Conservation (phyloP, 768 basidiomycete species). For the Russula vinacea region DNA sequence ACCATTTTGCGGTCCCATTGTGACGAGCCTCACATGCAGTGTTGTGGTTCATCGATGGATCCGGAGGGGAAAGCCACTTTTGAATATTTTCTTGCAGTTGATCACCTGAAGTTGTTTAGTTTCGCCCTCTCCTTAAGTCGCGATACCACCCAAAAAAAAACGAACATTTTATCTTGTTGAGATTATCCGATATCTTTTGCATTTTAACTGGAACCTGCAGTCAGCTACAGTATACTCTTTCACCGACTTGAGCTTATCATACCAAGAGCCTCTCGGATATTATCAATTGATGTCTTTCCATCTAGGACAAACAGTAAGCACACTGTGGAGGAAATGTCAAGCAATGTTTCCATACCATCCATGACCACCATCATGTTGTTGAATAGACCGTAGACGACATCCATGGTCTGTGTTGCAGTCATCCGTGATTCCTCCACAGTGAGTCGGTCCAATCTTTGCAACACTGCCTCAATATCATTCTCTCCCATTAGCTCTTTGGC, state of each 20-base stretch:
- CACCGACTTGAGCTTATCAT: not conserved
- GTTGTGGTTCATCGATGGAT: no score
- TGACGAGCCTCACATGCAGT: no score
- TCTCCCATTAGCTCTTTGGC: no score
- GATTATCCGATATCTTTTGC: not conserved
- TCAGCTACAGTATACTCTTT: not conserved
- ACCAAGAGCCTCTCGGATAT: not conserved
- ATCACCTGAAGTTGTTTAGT: not conserved
- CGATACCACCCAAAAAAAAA: not conserved
- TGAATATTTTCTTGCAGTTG: no score
- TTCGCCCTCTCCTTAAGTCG: not conserved
- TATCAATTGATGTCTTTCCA: not conserved
- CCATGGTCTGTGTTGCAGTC: not conserved
- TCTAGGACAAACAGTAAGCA: not conserved
- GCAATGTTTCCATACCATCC: not conserved
- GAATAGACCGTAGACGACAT: constrained; percentile 5
- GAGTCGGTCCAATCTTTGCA: constrained; percentile 7
- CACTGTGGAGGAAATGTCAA: not conserved
- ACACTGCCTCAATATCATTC: not conserved
- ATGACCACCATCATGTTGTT: constrained; percentile 6
- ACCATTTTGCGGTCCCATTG: no score
- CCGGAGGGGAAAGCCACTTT: no score
- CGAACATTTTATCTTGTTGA: constrained; percentile 7
- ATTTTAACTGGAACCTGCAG: not conserved
- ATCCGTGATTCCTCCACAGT: not conserved